Conservation (phyloP, 176 grass and related monocot genomes). For the Oryza officinalis region DNA sequence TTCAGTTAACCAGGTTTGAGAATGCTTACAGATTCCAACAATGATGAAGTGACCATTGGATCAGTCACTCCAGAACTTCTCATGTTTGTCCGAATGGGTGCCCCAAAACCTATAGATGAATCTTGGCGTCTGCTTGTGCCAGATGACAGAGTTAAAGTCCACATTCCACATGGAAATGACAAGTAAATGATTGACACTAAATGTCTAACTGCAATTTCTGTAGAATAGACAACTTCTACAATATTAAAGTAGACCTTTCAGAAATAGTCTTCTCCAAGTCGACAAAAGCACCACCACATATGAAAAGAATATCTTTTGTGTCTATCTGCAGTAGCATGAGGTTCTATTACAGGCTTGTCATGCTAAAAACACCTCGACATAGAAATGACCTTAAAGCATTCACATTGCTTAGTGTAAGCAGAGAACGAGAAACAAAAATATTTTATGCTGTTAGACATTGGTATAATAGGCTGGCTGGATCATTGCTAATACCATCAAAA, state of each 20-base stretch:
- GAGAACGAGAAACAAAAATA: background rate
- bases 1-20: constrained; percentile 9
- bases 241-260: constrained; percentile 63
- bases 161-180: background rate
- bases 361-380: background rate
- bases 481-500: background rate
- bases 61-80: constrained; percentile 67
- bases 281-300: constrained; percentile 98
- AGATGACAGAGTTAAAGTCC: constrained; percentile 37
- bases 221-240: background rate
- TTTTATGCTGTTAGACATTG: background rate
- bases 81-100: constrained; percentile 82
- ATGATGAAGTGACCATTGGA: constrained; percentile 74
- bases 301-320: constrained; percentile 99
- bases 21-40: constrained; percentile 88
- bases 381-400: background rate
- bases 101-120: constrained; percentile 99
- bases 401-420: background rate
- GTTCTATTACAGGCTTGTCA: constrained; percentile 38
- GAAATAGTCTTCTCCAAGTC: constrained; percentile 97
- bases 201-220: background rate
- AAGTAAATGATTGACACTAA: background rate
- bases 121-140: constrained; percentile 80
- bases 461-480: background rate
- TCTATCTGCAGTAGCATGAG: constrained; percentile 70